Conservation (phyloP, 495 filamentous ascomycete species). For the Usnea hakonensis region DNA sequence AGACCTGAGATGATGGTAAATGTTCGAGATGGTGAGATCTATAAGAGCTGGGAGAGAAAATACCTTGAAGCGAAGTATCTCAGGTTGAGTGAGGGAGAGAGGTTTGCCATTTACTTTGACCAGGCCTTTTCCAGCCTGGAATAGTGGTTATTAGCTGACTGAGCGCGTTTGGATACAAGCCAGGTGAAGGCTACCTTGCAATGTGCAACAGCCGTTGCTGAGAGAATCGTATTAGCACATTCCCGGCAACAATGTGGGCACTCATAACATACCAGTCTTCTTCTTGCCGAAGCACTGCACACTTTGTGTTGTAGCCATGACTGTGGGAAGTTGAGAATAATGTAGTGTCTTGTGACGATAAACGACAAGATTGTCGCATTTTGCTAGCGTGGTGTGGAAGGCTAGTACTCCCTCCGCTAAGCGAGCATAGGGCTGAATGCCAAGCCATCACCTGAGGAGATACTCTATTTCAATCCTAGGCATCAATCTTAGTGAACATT, state of each 20-base stretch:
- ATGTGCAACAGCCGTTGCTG: constrained; percentile 81
- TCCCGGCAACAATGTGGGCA: not conserved
- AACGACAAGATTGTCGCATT: constrained; percentile 6
- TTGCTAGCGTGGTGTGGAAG: constrained; percentile 20
- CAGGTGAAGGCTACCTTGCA: constrained; percentile 62
- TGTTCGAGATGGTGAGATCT: constrained; percentile 5
- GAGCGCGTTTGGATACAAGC: not conserved
- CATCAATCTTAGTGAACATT: not conserved
- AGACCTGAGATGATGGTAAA: constrained; percentile 48
- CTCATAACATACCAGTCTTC: constrained; percentile 58
- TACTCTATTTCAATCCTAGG: not conserved
- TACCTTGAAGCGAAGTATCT: constrained; percentile 96
- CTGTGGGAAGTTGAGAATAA: constrained; percentile 24
- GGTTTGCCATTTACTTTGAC: constrained; percentile 98
- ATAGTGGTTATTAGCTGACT: constrained; percentile 6
- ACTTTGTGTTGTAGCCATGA: constrained; percentile 73
- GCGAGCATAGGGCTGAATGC: constrained; percentile 14
- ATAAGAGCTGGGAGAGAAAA: constrained; percentile 16
- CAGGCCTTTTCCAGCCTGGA: constrained; percentile 79
- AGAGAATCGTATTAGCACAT: constrained; percentile 19
- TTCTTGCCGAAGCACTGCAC: constrained; percentile 96
- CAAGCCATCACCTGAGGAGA: not conserved
- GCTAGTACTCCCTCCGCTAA: constrained; percentile 23
- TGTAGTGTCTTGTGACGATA: not conserved
- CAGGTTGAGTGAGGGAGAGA: constrained; percentile 83